A percentile compares a stretch with the other conserved stretches of the same genome.
These are phyloP conservation scores for Helotiales sp. DNA, from an alignment of 2,329 filamentous ascomycete genomes.

Conservation along the genomic window DNA sequence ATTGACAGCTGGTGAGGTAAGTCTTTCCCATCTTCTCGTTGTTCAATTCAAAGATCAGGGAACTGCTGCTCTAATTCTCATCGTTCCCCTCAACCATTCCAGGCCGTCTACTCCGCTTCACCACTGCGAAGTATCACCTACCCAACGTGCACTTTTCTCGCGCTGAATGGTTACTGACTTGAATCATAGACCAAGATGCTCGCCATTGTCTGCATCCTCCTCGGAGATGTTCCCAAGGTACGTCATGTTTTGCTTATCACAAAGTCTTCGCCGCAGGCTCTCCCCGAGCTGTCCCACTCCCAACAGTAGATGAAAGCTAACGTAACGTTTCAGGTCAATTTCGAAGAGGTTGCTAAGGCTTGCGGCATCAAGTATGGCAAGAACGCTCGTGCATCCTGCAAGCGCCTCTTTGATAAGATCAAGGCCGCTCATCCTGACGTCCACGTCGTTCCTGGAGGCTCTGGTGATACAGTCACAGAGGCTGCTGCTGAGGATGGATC, in stretches of 20 bases:
- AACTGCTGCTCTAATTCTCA: neutral
- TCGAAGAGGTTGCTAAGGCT: constrained; percentile 46
- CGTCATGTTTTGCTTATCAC: neutral
- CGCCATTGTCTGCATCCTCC: constrained; percentile 7
- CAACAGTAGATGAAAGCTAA: too few relatives aligned
- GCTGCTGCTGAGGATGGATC: neutral
- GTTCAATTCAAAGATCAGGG: neutral
- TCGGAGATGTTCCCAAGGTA: constrained; percentile 25
- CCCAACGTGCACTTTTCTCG: too few relatives aligned
- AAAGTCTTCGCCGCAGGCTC: too few relatives aligned
- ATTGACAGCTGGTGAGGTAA: neutral
- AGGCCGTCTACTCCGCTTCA: too few relatives aligned
- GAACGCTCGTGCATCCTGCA: constrained; percentile 42
- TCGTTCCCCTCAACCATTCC: neutral
- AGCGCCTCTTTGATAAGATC: constrained; percentile 35
- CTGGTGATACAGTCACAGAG: neutral
- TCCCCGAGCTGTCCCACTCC: too few relatives aligned
- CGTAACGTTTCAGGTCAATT: constrained; percentile 44
- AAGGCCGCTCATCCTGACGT: constrained; percentile 12
- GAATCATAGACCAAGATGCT: neutral
- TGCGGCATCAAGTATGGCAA: constrained; percentile 49
- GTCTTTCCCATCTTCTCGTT: neutral
- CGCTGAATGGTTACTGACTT: neutral
- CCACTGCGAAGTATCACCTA: too few relatives aligned
- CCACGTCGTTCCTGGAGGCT: neutral